Percentiles rank a stretch among this genome's conserved stretches.
These are phyloP conservation scores for Ascochyta lentis DNA, from an alignment of 2,329 filamentous ascomycete genomes.

Conservation along the genomic window DNA sequence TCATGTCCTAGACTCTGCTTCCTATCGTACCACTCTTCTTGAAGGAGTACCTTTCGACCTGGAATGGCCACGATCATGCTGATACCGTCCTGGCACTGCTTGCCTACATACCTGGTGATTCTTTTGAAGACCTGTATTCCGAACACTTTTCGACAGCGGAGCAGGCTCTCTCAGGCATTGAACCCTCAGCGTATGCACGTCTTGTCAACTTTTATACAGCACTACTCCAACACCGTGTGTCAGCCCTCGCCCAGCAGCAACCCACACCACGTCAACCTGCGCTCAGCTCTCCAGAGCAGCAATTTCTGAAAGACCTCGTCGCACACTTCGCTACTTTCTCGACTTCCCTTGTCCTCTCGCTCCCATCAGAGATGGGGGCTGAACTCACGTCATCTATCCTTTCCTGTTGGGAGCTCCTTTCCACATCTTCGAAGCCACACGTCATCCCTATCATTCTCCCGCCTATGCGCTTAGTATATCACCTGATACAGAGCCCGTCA, in stretches of 20 bases:
- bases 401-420: slow-evolving; percentile 72
- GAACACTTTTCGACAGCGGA: slow-evolving; percentile 52
- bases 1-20: slow-evolving; percentile 36
- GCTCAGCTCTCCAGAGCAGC: slow-evolving; percentile 50
- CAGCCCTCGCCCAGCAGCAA: slow-evolving; percentile 40
- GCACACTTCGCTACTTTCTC: slow-evolving; percentile 42
- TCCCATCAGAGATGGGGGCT: slow-evolving; percentile 33
- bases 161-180: slow-evolving; percentile 46
- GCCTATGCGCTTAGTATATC: slow-evolving; percentile 71
- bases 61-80: slow-evolving; percentile 44
- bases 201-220: slow-evolving; percentile 72
- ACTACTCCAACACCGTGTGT: slow-evolving; percentile 65
- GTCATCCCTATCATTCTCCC: slow-evolving; percentile 71
- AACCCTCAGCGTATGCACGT: slow-evolving; percentile 59
- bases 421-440: slow-evolving; percentile 43
- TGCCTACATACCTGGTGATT: slow-evolving; percentile 50
- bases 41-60: slow-evolving; percentile 43
- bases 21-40: slow-evolving; percentile 44
- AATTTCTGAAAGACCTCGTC: slow-evolving; percentile 42
- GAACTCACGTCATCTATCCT: slow-evolving; percentile 61
- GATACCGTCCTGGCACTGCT: slow-evolving; percentile 61
- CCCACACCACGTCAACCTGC: slow-evolving; percentile 14
- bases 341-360: slow-evolving; percentile 40
- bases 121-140: slow-evolving; percentile 57
- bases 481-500: slow-evolving; percentile 70